phyloP scores from a whole-genome alignment of 768 basidiomycete genomes.

The Termitomyces heimii region DNA sequence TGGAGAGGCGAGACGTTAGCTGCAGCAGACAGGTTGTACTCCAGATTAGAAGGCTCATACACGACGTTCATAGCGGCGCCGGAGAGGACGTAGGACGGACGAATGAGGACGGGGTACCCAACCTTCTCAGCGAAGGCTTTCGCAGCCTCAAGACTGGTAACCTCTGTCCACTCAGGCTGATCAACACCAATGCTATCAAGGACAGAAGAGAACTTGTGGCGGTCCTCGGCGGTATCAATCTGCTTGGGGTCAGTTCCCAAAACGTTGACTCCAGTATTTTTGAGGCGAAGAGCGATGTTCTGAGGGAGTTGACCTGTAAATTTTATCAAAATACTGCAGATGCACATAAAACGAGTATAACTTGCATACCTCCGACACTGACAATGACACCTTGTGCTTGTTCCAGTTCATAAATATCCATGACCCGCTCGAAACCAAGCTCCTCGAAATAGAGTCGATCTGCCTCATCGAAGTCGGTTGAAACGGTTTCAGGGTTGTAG shows the following conservation, averaged over 20 bases:
- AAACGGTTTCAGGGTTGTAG: conserved; percentile 99
- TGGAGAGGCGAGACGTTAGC: conserved; percentile 94
- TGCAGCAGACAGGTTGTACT: conserved; percentile 94
- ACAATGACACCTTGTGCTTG: conserved; percentile 90
- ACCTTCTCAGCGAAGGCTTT: conserved; percentile 88
- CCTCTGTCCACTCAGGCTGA: conserved; percentile 95
- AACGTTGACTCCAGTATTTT: conserved; percentile 85
- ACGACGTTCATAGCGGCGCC: conserved; percentile 99
- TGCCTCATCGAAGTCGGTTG: conserved; percentile 99
- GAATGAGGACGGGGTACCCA: conserved; percentile 93
- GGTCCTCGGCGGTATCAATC: conserved; percentile 97
- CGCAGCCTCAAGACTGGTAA: conserved; percentile 81
- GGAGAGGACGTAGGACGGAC: conserved; percentile 97
- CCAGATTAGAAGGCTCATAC: conserved; percentile 81
- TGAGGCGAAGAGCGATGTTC: conserved; percentile 95
- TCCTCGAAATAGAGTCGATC: conserved; percentile 98
- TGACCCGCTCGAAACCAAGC: conserved; percentile 94
- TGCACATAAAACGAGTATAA: background rate
- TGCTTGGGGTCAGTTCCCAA: conserved; percentile 93
- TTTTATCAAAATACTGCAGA: background rate
- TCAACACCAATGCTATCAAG: conserved; percentile 94
- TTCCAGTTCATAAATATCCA: conserved; percentile 99
- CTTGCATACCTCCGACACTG: conserved; percentile 86
- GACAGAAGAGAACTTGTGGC: conserved; percentile 98
- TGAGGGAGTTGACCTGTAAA: conserved; percentile 87